Percentiles rank a stretch among this genome's conserved stretches.
Conservation (phyloP, 2,329 filamentous ascomycete species). For the Pyrenochaeta sp. region DNA sequence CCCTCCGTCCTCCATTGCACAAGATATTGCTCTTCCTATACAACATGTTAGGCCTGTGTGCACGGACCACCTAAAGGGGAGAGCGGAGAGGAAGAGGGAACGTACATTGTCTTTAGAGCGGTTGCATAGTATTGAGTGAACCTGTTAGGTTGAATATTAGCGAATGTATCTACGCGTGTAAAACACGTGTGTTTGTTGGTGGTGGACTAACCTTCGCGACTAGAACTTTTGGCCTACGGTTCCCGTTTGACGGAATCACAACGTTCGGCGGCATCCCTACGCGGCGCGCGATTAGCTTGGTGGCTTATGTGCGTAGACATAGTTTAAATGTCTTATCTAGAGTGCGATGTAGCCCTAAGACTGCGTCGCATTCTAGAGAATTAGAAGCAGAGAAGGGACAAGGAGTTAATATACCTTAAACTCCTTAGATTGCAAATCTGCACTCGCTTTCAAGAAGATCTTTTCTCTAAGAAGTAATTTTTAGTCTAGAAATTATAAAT, state of each 20-base stretch:
- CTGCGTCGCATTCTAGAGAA: too few species aligned
- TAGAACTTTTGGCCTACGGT: conserved; percentile 24
- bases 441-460: too few species aligned
- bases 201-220: conserved; percentile 31
- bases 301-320: not conserved
- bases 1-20: conserved; percentile 47
- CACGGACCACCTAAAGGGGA: conserved; percentile 17
- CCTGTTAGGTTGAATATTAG: too few species aligned
- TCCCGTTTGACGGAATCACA: conserved; percentile 29
- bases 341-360: too few species aligned
- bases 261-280: conserved; percentile 38
- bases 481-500: too few species aligned
- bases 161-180: not conserved
- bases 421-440: too few species aligned
- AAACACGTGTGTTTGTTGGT: too few species aligned
- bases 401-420: too few species aligned
- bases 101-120: conserved; percentile 33
- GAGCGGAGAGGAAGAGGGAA: conserved; percentile 1
- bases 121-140: conserved; percentile 31
- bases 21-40: conserved; percentile 53
- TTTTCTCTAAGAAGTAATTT: too few species aligned
- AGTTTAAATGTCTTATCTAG: not conserved
- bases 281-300: conserved; percentile 13
- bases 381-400: too few species aligned
- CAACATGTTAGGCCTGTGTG: conserved; percentile 25